Conservation (phyloP, 1,284 basidiomycete species). For the Grifola frondosa region DNA sequence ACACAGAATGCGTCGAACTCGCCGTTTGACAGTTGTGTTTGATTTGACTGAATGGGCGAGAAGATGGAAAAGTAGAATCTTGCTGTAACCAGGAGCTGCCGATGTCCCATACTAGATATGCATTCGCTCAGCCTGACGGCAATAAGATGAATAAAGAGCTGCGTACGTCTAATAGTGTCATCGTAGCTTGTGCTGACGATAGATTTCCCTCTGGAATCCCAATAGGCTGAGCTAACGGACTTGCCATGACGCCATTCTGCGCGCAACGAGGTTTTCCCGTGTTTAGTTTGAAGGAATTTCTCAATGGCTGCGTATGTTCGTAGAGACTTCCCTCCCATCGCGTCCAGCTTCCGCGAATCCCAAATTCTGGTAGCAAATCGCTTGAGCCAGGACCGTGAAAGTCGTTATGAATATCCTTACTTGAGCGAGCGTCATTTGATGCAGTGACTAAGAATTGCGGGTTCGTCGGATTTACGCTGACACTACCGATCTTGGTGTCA, state of each 20-base stretch:
- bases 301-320: slow-evolving; percentile 41
- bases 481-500: slow-evolving; percentile 69
- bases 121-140: neutral
- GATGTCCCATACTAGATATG: slow-evolving; percentile 67
- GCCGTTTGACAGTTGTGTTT: slow-evolving; percentile 79
- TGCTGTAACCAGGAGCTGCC: slow-evolving; percentile 45
- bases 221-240: slow-evolving; percentile 77
- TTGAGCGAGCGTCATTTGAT: slow-evolving; percentile 67
- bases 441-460: slow-evolving; percentile 68
- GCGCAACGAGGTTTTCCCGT: slow-evolving; percentile 53
- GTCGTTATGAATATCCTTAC: slow-evolving; percentile 46
- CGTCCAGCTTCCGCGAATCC: slow-evolving; percentile 66
- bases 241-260: slow-evolving; percentile 68
- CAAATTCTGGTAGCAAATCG: slow-evolving; percentile 52
- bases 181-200: slow-evolving; percentile 83
- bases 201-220: slow-evolving; percentile 73
- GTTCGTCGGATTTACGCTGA: slow-evolving; percentile 73
- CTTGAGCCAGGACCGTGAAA: neutral
- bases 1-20: slow-evolving; percentile 16
- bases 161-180: slow-evolving; percentile 66
- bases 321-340: slow-evolving; percentile 34
- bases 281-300: slow-evolving; percentile 46
- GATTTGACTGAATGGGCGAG: slow-evolving; percentile 60
- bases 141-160: neutral
- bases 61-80: slow-evolving; percentile 50